Percentiles rank a stretch among this genome's conserved stretches.
Evolutionary conservation across 78 protist genomes (phyloP).

Genomic region (Dictyostelium capitatum): DNA sequence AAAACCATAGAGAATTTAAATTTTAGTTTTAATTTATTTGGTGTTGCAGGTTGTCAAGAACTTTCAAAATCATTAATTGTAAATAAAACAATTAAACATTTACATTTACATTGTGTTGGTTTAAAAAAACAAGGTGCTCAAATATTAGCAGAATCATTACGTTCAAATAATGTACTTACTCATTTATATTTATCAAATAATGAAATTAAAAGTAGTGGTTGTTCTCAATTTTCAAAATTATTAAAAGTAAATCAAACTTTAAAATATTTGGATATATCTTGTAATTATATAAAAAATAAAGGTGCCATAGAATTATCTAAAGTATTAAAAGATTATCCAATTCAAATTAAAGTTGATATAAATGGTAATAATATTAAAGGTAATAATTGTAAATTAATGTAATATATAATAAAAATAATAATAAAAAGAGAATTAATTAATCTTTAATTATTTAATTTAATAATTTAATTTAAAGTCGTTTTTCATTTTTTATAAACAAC

Average conservation of each 20-base stretch:
- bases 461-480: neutral
- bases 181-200: conserved; percentile 40
- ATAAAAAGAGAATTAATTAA: neutral
- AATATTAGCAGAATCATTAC: conserved; percentile 3
- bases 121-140: conserved; percentile 63
- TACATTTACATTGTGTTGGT: conserved; percentile 50
- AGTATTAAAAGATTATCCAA: neutral
- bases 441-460: neutral
- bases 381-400: conserved; percentile 65
- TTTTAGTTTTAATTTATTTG: conserved; percentile 51
- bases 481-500: neutral
- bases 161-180: neutral
- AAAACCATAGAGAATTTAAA: conserved; percentile 8
- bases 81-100: conserved; percentile 2
- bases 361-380: conserved; percentile 51
- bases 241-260: conserved; percentile 9
- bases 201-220: conserved; percentile 34
- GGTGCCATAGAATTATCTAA: conserved; percentile 8
- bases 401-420: neutral
- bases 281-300: conserved; percentile 54
- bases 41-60: neutral
- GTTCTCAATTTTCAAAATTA: neutral
- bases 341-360: conserved; percentile 29
- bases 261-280: conserved; percentile 35
- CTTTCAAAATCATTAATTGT: neutral